Base-by-base conservation (phyloP, 2,329 filamentous ascomycete genomes). In the Arthroderma sp. region DNA sequence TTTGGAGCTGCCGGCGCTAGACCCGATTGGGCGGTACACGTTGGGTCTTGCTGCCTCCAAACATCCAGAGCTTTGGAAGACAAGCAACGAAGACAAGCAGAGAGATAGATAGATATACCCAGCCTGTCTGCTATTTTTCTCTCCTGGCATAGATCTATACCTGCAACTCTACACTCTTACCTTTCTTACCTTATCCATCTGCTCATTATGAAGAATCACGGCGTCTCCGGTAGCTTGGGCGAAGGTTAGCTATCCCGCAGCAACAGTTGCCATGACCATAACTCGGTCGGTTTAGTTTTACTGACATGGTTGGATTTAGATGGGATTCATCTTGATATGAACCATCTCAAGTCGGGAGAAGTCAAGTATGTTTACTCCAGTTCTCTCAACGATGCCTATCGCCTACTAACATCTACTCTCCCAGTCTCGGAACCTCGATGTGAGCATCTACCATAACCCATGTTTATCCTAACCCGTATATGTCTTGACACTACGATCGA, bases 251-350 rank as follows among this genome's bases (percentile, higher is more conserved):
- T 11, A 40, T 28, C 32, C 6, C n/a, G 5, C 2, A 34, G 15
- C 15, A 22, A 22, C 15, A 22, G 15, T 7, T 32, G 28, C 8
- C n/a, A 10, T 11, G 9, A 10, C 37, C 22, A 8, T 39, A 22
- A 22, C 37, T 10, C 8, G 10, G 10, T 11, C 15, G 9, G 15
- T 29, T 27, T n/a, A 37, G 49, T 43, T 49, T 55, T 55, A 49
- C 51, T 48, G 39, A 48, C 38, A 47, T 42, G 45, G 38, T 32
- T 40, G 10, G 10, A 7, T n/a, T 32, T 59, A 96, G 91, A 98
- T 88, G 91, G 91, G 64, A 96, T 98, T 64, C 91, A 98, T 66
- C 75, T 98, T 57, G 91, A 98, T 63, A 98, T 98, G 91, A 85
- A 96, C 61, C 83, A 91, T 61, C 72, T 98, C 67, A 98, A 98